Evolutionary conservation across 768 basidiomycete species (phyloP), one percentile per base, ranked within the genome.

Genomic region (Baorangia bicolor): DNA sequence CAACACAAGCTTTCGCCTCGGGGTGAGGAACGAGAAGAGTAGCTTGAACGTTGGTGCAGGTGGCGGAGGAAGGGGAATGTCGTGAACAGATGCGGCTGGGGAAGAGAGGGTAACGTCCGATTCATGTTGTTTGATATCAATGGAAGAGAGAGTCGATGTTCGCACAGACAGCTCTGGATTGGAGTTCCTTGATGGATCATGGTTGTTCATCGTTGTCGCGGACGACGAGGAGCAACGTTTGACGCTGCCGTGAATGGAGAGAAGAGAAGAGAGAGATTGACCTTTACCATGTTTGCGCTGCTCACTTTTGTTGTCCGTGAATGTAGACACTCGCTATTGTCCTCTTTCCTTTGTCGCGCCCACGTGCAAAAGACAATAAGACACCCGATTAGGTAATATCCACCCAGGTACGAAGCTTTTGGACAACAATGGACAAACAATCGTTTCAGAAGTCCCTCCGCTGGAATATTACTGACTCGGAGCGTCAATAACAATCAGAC

Each of bases 11-110:
- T 79, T 65, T 60, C 90, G 85, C 47, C 80, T 76, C 12, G 77
- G 74, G 1, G 85, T 75, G 59, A 87, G 75, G 63, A 86, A 80
- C 11, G 84, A 81, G 66, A 90, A 92, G 51, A 93, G 81, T 7
- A 87, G 77, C 40, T 77, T 74, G 59, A 89, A 75, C 1, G 84
- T 81, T 0, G 88, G 86, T 52, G 74, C 63, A 6, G 78, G 74
- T 27, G 74, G 49, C 18, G 57, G 21, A 12, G 68, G 55, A 40
- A 61, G 60, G 37, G 64, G 55, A 25, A 64, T 53, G 37, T 63
- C 55, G 18, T 60, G 55, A 12, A 65, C 30, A 38, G 63, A 65
- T 3, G 56, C 7, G 2, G 49, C 55, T 5, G 55, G 60, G 12
- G 58, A 65, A 41, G 55, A 45, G 16, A 35, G 47, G n/a, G 59